A percentile compares a stretch with the other conserved stretches of the same genome.
phyloP scores from a whole-genome alignment of 176 grass and related monocot genomes.

The Lolium rigidum region DNA sequence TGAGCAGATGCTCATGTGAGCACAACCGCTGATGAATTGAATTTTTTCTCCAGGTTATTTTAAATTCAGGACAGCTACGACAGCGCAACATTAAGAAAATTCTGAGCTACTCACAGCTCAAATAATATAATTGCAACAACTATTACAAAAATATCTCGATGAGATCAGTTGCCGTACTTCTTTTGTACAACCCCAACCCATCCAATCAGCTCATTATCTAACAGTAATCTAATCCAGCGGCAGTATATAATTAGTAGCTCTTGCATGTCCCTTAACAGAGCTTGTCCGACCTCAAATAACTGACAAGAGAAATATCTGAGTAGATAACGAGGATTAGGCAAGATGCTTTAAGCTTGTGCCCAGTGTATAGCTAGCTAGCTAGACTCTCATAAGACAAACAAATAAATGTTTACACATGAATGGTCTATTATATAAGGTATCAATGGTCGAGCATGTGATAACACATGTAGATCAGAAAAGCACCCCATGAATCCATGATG shows the following conservation, averaged over 20 bases:
- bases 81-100: slow-evolving; percentile 22
- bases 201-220: not conserved
- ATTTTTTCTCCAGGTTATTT: not conserved
- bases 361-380: not conserved
- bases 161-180: slow-evolving; percentile 39
- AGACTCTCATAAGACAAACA: not conserved
- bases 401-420: not conserved
- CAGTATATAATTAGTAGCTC: not conserved
- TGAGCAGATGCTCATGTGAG: not conserved
- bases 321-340: not conserved
- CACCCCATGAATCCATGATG: not conserved
- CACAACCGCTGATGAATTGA: not conserved
- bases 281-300: not conserved
- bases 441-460: not conserved
- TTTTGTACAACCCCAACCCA: not conserved
- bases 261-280: not conserved
- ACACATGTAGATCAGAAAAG: not conserved
- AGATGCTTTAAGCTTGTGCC: slow-evolving; percentile 10
- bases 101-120: not conserved
- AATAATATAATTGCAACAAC: not conserved
- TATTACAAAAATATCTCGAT: not conserved
- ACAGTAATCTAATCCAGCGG: not conserved
- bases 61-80: slow-evolving; percentile 4
- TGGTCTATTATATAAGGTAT: not conserved
- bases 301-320: slow-evolving; percentile 24